These are phyloP conservation scores for Rhodotorula kratochvilovae DNA, from an alignment of 768 basidiomycete genomes.

Conservation along the genomic window DNA sequence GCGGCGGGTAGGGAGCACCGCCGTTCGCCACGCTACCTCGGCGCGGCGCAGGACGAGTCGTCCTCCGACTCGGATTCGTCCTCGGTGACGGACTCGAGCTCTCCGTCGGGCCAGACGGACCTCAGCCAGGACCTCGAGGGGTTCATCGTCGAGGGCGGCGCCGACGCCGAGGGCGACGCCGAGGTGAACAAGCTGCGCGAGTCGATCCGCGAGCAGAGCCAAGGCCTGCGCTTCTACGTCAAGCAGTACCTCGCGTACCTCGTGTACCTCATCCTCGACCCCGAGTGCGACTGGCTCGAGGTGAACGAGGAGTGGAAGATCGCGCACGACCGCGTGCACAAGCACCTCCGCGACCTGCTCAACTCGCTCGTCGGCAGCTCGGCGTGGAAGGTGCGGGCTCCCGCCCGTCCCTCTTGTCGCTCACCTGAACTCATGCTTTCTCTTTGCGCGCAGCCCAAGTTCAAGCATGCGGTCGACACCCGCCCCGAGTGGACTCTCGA, in stretches of 20 bases:
- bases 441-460: conserved; percentile 1
- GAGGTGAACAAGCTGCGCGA: conserved; percentile 6
- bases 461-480: conserved; percentile 3
- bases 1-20: neutral
- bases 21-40: neutral
- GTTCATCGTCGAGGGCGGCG: conserved; percentile 4
- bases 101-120: neutral
- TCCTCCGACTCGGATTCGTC: neutral
- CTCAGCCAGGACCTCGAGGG: neutral
- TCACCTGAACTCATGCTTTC: neutral
- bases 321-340: conserved; percentile 1
- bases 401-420: neutral
- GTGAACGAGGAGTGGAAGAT: neutral
- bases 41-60: neutral
- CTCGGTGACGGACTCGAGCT: neutral
- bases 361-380: neutral
- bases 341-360: neutral
- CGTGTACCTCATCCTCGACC: conserved; percentile 17
- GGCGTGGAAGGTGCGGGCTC: conserved; percentile 18
- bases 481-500: neutral
- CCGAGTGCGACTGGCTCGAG: conserved; percentile 23
- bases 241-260: conserved; percentile 29
- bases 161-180: neutral
- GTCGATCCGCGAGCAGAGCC: neutral
- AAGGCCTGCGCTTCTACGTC: conserved; percentile 3